Conservation (phyloP, 1,139 yeast genomes). For the Hemisphaericaspora xylofermentans region DNA sequence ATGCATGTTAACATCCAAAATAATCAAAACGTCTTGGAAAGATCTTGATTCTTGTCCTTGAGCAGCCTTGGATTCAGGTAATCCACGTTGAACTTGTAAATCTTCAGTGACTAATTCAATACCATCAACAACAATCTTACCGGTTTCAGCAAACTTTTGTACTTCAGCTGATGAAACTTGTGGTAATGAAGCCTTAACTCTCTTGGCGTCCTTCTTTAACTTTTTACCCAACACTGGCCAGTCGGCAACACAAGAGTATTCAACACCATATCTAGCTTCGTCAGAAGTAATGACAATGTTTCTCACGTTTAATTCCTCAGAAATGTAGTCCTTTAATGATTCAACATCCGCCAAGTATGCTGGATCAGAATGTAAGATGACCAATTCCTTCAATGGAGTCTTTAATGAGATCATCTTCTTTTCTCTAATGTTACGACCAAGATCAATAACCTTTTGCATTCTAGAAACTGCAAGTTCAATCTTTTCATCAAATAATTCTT, state of each 20-base stretch:
- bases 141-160: slow-evolving; percentile 67
- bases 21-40: slow-evolving; percentile 83
- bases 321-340: slow-evolving; percentile 72
- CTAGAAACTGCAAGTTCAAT: slow-evolving; percentile 85
- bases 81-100: slow-evolving; percentile 83
- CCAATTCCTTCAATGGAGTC: slow-evolving; percentile 88
- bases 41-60: slow-evolving; percentile 84
- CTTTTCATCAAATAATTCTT: slow-evolving; percentile 73
- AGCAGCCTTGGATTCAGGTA: slow-evolving; percentile 58
- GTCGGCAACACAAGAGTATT: slow-evolving; percentile 93
- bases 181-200: slow-evolving; percentile 93
- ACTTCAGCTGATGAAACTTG: slow-evolving; percentile 77
- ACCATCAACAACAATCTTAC: slow-evolving; percentile 83
- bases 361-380: slow-evolving; percentile 79
- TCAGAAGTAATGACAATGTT: slow-evolving; percentile 85
- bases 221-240: slow-evolving; percentile 99
- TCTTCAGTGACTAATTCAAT: slow-evolving; percentile 86
- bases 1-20: slow-evolving; percentile 83
- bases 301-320: slow-evolving; percentile 91
- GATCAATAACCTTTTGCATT: slow-evolving; percentile 96
- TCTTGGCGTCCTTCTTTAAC: slow-evolving; percentile 88
- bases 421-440: slow-evolving; percentile 96
- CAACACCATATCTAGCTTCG: slow-evolving; percentile 88
- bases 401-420: slow-evolving; percentile 90
- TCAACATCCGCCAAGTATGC: slow-evolving; percentile 76